phyloP scores from a whole-genome alignment of 1,284 basidiomycete species.

The Apiotrichum akiyoshidainum region DNA sequence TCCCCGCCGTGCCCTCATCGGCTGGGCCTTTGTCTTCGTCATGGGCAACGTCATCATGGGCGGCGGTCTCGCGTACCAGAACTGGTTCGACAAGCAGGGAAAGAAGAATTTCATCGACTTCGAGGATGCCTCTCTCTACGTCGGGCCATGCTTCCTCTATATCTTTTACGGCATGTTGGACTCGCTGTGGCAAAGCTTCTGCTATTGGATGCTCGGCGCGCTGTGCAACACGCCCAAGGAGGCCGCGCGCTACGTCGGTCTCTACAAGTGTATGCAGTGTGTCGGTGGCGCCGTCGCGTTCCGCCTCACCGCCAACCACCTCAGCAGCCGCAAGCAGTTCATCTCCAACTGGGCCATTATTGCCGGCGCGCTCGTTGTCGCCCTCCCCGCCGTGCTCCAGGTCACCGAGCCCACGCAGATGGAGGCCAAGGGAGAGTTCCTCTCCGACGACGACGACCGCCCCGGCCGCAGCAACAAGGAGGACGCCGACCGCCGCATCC shows the following conservation, averaged over 20 bases:
- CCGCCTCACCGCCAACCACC: slow-evolving; percentile 18
- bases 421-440: slow-evolving; percentile 18
- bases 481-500: neutral
- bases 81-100: slow-evolving; percentile 12
- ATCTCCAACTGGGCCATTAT: slow-evolving; percentile 27
- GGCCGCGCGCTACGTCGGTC: slow-evolving; percentile 25
- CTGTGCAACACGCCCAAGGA: slow-evolving; percentile 25
- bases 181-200: slow-evolving; percentile 41
- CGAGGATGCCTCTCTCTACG: slow-evolving; percentile 23
- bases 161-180: slow-evolving; percentile 42
- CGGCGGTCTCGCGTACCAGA: slow-evolving; percentile 23
- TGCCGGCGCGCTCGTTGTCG: slow-evolving; percentile 17
- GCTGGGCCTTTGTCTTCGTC: slow-evolving; percentile 27
- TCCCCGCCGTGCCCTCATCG: slow-evolving; percentile 22
- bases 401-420: slow-evolving; percentile 23
- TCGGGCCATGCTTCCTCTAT: slow-evolving; percentile 31
- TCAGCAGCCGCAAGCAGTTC: slow-evolving; percentile 22
- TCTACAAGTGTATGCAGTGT: slow-evolving; percentile 26
- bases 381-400: slow-evolving; percentile 20
- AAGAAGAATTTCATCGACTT: slow-evolving; percentile 19
- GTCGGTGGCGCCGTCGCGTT: slow-evolving; percentile 23
- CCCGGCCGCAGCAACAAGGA: slow-evolving; percentile 14
- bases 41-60: slow-evolving; percentile 32
- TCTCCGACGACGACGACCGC: slow-evolving; percentile 16
- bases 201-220: slow-evolving; percentile 34